Percentiles rank a stretch among this genome's conserved stretches.
Conservation (phyloP, 2,329 filamentous ascomycete species). For the Alternaria dauci region DNA sequence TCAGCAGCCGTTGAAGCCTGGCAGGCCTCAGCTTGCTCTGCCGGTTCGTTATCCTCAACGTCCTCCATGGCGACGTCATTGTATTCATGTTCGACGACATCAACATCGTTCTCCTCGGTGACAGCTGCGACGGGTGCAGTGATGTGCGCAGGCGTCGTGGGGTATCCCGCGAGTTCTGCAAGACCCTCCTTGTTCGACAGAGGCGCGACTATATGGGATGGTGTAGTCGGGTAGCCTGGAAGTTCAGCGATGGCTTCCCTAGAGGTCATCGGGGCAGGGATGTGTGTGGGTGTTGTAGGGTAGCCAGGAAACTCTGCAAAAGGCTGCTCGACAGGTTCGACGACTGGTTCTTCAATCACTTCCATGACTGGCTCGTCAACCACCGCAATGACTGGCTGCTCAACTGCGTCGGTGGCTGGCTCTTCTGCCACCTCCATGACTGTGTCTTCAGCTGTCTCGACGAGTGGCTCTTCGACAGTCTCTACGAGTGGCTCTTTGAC, state of each 20-base stretch:
- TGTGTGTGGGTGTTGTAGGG: conserved; percentile 25
- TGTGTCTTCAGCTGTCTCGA: not conserved
- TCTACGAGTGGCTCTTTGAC: not conserved
- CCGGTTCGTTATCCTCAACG: not conserved
- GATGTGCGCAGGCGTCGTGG: conserved; percentile 38
- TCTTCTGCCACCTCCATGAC: not conserved
- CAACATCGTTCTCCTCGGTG: not conserved
- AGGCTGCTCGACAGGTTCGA: conserved; percentile 24
- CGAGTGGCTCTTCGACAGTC: not conserved
- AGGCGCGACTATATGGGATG: conserved; percentile 31
- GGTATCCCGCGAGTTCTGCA: conserved; percentile 31
- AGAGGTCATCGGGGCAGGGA: conserved; percentile 26
- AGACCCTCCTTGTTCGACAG: conserved; percentile 27
- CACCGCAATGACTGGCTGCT: not conserved
- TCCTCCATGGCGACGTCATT: conserved; percentile 10
- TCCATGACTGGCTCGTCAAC: not conserved
- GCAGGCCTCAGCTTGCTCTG: conserved; percentile 3
- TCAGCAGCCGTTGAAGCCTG: not conserved
- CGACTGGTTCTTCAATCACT: not conserved
- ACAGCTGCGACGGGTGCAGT: conserved; percentile 9
- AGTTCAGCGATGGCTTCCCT: conserved; percentile 29
- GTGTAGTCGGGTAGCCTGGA: conserved; percentile 34
- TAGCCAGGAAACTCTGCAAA: conserved; percentile 28
- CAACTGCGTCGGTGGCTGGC: not conserved
- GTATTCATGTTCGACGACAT: conserved; percentile 2